These are phyloP conservation scores for Betula pendula DNA, from an alignment of 306 rosid genomes.

Conservation along the genomic window DNA sequence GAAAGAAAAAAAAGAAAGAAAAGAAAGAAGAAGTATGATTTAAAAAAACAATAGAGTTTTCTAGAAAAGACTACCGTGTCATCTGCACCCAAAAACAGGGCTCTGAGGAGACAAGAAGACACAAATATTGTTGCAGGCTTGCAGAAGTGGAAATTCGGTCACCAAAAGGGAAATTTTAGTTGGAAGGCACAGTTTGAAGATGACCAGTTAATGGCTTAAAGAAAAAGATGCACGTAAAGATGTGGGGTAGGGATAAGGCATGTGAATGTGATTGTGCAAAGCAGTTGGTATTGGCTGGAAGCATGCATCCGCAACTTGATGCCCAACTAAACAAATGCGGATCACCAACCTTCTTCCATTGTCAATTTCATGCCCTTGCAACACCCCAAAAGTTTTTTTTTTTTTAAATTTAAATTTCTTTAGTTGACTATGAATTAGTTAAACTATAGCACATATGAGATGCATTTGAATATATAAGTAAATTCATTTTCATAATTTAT, in stretches of 20 bases:
- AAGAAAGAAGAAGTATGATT: no score
- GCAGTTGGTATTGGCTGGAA: not conserved
- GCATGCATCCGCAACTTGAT: constrained; percentile 3
- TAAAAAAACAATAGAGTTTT: no score
- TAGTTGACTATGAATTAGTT: not conserved
- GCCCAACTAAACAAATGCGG: not conserved
- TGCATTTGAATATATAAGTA: no score
- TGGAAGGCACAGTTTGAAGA: not conserved
- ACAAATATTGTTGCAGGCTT: not conserved
- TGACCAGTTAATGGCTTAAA: not conserved
- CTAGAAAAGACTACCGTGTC: no score
- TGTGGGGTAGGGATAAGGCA: not conserved
- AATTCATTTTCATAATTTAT: no score
- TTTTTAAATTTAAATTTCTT: not conserved
- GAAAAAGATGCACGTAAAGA: not conserved
- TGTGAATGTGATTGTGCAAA: constrained; percentile 16
- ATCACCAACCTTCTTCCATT: no score
- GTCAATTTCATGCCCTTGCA: no score
- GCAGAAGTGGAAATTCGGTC: no score
- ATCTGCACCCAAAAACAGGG: no score
- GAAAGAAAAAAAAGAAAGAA: no score
- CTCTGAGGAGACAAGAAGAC: no score
- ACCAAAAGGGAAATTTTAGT: not conserved
- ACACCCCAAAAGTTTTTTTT: no score
- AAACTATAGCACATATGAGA: not conserved